Evolutionary conservation across 768 basidiomycete genomes (phyloP), one percentile per base, ranked within the genome.

Genomic region (Russula foetens): DNA sequence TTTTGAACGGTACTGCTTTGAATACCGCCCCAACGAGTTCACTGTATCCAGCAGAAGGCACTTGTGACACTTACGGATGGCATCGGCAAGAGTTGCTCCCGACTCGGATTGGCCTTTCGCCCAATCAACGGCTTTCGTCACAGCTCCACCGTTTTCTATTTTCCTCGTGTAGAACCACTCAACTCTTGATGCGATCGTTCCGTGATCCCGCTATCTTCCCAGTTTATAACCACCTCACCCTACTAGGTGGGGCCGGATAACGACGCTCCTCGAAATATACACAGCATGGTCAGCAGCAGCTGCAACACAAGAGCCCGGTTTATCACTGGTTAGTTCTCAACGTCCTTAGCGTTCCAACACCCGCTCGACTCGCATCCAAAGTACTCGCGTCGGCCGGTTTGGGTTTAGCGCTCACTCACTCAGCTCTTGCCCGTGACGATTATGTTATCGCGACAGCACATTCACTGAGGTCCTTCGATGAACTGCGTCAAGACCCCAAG

Each of bases 351-450:
- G n/a, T 49, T 21, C 15, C 35, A 26, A 39, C 24, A 48, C 6
- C 31, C 5, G 7, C 35, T 24, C 29, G n/a, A 38, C 8, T 2
- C 12, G 6, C 15, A 3, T 23, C 21, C 23, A n/a, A 63, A 58
- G 62, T n/a, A n/a, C n/a, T n/a, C 11, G 58, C 62, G 12, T 55
- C 62, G 5, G 21, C 47, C 14, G 58, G 62, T 7, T 43, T 63
- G 24, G 62, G 62, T 6, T 33, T 63, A 23, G 62, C 62, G 7
- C 53, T 63, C 33, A 46, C 53, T 4, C 58, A 28, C 21, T 33
- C 58, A 17, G 58, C 29, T 17, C 47, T 63, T 43, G 47, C 57
- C 17, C 52, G 62, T 19, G 62, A 58, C 5, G 62, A 63, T 19
- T 43, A 35, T 19, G 58, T 52, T 21, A 46, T 63, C n/a, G 62